Conservation (phyloP, 2,329 filamentous ascomycete genomes). For the Harringtonia aguacate region DNA sequence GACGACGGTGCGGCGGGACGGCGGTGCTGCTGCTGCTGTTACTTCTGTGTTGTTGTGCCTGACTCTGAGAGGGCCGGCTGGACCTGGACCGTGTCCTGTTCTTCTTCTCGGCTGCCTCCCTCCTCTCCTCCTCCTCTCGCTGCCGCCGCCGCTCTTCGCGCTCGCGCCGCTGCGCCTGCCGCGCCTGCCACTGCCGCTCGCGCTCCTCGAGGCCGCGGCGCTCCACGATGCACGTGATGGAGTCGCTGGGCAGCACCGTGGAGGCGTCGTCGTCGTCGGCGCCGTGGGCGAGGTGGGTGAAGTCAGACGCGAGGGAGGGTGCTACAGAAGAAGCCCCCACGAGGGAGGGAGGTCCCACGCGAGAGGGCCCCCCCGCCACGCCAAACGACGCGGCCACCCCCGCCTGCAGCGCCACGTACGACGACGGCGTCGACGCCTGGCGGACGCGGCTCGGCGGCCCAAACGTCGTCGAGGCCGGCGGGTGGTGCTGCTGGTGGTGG, state of each 20-base stretch:
- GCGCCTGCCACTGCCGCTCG: neutral
- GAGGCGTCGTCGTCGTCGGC: neutral
- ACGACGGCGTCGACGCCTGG: neutral
- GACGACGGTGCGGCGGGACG: neutral
- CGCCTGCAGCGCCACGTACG: slow-evolving; percentile 6
- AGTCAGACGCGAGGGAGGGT: too few species aligned
- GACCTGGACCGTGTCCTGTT: too few species aligned
- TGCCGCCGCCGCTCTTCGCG: neutral
- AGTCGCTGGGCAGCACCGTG: slow-evolving; percentile 11
- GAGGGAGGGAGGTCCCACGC: too few species aligned
- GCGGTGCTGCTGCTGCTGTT: neutral
- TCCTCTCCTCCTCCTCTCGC: neutral
- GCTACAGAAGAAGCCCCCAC: too few species aligned
- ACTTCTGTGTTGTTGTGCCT: neutral
- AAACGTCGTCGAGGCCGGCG: neutral
- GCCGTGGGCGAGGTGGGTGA: neutral
- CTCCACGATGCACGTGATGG: slow-evolving; percentile 7
- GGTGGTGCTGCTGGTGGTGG: neutral
- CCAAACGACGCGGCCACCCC: neutral
- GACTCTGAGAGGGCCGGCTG: too few species aligned
- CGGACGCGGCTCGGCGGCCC: neutral
- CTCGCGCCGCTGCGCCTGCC: neutral
- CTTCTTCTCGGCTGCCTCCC: neutral
- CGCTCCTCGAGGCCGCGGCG: neutral
- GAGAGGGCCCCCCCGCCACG: neutral